Evolutionary conservation across 371 early-diverging fungal genomes (phyloP).

Genomic region (Lichtheimia hyalospora): DNA sequence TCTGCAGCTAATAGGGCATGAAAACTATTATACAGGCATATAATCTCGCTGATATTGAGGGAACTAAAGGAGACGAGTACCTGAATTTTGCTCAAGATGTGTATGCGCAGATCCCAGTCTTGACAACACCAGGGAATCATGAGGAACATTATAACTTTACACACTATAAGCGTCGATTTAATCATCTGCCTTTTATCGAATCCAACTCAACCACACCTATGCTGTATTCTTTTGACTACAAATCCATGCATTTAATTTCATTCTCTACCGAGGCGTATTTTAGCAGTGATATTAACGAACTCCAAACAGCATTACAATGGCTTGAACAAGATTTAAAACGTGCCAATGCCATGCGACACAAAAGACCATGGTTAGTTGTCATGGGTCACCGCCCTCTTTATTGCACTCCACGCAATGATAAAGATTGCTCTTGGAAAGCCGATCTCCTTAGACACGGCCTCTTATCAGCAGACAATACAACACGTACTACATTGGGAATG

Average conservation of each 20-base stretch:
- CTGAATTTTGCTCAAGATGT: constrained; percentile 20
- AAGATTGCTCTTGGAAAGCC: constrained; percentile 6
- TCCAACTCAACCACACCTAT: constrained; percentile 16
- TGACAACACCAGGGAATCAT: constrained; percentile 21
- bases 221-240: constrained; percentile 19
- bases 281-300: constrained; percentile 6
- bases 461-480: background rate
- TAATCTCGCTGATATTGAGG: constrained; percentile 22
- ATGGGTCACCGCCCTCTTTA: constrained; percentile 27
- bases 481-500: constrained; percentile 12
- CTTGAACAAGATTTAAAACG: constrained; percentile 22
- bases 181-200: constrained; percentile 14
- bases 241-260: constrained; percentile 20
- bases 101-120: constrained; percentile 20
- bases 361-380: constrained; percentile 33
- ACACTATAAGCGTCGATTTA: constrained; percentile 22
- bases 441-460: constrained; percentile 2
- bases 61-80: constrained; percentile 21
- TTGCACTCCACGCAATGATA: constrained; percentile 19
- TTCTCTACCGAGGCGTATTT: constrained; percentile 18
- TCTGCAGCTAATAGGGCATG: background rate
- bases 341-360: constrained; percentile 9
- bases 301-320: constrained; percentile 21
- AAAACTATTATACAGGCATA: constrained; percentile 15
- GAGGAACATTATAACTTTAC: constrained; percentile 23